Evolutionary conservation across 2,329 filamentous ascomycete genomes (phyloP).

Genomic region (Shiraia sp.): DNA sequence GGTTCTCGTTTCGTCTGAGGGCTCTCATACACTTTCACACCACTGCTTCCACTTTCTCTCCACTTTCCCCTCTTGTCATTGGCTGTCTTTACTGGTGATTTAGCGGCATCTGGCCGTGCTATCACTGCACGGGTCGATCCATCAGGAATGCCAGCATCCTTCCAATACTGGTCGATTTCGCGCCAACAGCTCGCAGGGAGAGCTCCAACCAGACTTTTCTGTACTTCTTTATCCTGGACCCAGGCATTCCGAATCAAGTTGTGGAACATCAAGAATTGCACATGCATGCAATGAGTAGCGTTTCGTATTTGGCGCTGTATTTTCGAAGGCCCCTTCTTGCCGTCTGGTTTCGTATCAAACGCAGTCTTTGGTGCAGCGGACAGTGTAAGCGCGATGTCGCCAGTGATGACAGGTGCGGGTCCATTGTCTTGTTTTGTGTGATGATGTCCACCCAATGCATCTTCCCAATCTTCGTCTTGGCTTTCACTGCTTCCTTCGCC

Average conservation of each 20-base stretch:
- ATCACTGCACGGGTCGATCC: conserved; percentile 76
- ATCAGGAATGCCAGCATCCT: conserved; percentile 84
- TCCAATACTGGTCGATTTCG: conserved; percentile 48
- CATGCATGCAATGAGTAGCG: conserved; percentile 84
- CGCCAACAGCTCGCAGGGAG: conserved; percentile 40
- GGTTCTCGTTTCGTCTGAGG: conserved; percentile 19
- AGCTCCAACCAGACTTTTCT: conserved; percentile 34
- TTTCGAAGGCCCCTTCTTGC: conserved; percentile 84
- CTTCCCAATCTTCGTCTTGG: conserved; percentile 47
- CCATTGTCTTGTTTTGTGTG: conserved; percentile 36
- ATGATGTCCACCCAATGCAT: conserved; percentile 44
- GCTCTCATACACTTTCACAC: conserved; percentile 34
- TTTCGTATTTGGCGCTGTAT: conserved; percentile 77
- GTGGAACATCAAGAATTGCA: conserved; percentile 85
- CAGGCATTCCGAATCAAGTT: conserved; percentile 67
- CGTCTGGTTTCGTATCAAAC: conserved; percentile 50
- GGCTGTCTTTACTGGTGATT: conserved; percentile 63
- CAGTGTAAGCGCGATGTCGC: conserved; percentile 76
- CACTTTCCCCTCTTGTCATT: conserved; percentile 33
- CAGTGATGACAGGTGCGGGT: conserved; percentile 56
- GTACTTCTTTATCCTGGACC: conserved; percentile 41
- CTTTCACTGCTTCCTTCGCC: conserved; percentile 39
- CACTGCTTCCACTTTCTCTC: conserved; percentile 49
- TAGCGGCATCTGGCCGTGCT: conserved; percentile 59
- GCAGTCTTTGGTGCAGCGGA: conserved; percentile 26